Conservation (phyloP, 2,329 filamentous ascomycete species). For the Pseudogymnoascus sp. region DNA sequence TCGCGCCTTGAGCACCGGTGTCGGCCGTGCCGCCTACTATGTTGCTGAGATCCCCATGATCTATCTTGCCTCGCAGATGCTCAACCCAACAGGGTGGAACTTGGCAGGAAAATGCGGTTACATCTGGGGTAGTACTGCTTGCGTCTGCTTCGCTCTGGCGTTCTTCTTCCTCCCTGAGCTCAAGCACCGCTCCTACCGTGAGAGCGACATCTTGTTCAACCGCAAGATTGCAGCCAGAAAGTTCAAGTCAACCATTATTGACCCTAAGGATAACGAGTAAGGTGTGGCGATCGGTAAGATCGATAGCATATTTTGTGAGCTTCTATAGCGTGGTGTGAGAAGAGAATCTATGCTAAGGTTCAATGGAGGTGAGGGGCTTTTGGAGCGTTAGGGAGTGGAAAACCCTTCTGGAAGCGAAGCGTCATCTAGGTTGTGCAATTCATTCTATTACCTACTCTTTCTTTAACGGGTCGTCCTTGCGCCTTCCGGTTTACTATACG, state of each 20-base stretch:
- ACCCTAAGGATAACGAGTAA: slow-evolving; percentile 54
- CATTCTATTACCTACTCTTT: neutral
- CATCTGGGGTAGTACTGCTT: slow-evolving; percentile 49
- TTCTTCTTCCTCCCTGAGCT: slow-evolving; percentile 46
- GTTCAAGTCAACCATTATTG: slow-evolving; percentile 43
- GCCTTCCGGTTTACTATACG: neutral
- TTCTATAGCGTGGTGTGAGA: neutral
- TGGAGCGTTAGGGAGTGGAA: neutral
- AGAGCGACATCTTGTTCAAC: slow-evolving; percentile 38
- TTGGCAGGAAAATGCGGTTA: slow-evolving; percentile 33
- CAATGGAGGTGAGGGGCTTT: neutral
- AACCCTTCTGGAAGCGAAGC: neutral
- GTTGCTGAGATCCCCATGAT: slow-evolving; percentile 22
- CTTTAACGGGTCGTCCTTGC: neutral
- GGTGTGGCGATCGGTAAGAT: neutral
- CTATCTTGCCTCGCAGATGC: slow-evolving; percentile 27
- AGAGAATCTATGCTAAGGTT: neutral
- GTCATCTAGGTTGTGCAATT: neutral
- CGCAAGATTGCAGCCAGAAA: slow-evolving; percentile 22
- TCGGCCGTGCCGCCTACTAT: slow-evolving; percentile 28
- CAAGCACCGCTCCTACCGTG: slow-evolving; percentile 40
- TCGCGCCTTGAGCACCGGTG: slow-evolving; percentile 22
- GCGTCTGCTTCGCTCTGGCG: slow-evolving; percentile 43
- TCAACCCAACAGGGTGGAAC: slow-evolving; percentile 34
- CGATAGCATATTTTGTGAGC: neutral